Conservation (phyloP, 495 filamentous ascomycete species). For the Aspergillus bertholletiae region DNA sequence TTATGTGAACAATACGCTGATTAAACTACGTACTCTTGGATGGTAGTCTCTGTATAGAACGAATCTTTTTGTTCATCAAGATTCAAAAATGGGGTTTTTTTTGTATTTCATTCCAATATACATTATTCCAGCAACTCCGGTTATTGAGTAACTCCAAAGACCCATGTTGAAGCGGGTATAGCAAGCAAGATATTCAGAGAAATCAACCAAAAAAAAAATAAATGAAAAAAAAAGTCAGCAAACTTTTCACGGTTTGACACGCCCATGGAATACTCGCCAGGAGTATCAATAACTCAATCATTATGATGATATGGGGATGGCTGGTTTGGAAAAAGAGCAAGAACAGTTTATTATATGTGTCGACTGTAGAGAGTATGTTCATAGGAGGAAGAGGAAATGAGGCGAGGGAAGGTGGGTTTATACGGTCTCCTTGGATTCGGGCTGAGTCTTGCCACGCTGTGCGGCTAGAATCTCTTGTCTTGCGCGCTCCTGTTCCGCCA, state of each 20-base stretch:
- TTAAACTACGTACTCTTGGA: no score
- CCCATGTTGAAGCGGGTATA: no score
- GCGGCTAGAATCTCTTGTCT: slow-evolving; percentile 34
- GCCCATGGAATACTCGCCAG: background rate
- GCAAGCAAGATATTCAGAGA: no score
- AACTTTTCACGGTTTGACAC: background rate
- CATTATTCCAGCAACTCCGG: no score
- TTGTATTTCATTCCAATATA: no score
- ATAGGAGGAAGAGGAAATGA: background rate
- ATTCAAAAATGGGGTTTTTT: no score
- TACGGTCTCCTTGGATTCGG: slow-evolving; percentile 15
- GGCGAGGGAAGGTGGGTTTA: background rate
- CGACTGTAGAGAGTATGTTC: background rate
- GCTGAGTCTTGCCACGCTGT: slow-evolving; percentile 17
- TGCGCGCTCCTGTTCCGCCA: slow-evolving; percentile 48
- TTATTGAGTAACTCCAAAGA: no score
- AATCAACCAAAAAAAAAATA: no score
- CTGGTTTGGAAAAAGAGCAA: background rate
- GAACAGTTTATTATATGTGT: background rate
- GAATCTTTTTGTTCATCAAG: no score
- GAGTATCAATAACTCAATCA: background rate
- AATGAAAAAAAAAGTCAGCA: no score
- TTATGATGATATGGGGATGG: background rate
- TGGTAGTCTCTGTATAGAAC: no score
- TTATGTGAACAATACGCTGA: no score